Percentiles rank a stretch among this genome's conserved stretches.
Evolutionary conservation across 2,329 filamentous ascomycete species (phyloP).

Genomic region (Xylariales sp.): DNA sequence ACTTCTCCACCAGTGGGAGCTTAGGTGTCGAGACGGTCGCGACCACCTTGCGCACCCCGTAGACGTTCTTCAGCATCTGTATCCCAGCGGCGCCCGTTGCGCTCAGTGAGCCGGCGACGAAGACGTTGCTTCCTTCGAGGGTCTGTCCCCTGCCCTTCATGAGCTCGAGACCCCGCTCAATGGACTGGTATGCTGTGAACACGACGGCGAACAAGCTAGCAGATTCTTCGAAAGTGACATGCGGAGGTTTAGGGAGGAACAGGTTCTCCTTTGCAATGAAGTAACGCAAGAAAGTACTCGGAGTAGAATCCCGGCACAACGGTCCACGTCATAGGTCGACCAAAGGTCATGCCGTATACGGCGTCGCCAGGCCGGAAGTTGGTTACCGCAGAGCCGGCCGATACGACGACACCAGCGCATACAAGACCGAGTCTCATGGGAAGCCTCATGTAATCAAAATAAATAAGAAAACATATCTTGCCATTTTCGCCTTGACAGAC

Average conservation of each 20-base stretch:
- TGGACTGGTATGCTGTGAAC: conserved; percentile 39
- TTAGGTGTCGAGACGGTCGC: conserved; percentile 50
- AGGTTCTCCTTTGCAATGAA: conserved; percentile 29
- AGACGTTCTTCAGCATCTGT: conserved; percentile 47
- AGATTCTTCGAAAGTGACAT: conserved; percentile 28
- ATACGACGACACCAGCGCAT: conserved; percentile 26
- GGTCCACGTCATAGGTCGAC: conserved; percentile 31
- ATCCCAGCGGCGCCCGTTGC: conserved; percentile 40
- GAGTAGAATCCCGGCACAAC: conserved; percentile 29
- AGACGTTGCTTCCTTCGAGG: conserved; percentile 47
- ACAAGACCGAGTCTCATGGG: conserved; percentile 22
- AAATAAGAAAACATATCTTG: conserved; percentile 5
- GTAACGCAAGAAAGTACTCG: conserved; percentile 39
- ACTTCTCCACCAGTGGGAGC: conserved; percentile 36
- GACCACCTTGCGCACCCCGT: conserved; percentile 41
- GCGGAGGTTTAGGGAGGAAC: conserved; percentile 27
- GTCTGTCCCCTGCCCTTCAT: conserved; percentile 25
- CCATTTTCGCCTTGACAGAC: not conserved
- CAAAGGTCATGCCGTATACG: conserved; percentile 34
- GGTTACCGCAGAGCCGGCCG: conserved; percentile 24
- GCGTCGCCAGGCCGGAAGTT: conserved; percentile 28
- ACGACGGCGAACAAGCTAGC: conserved; percentile 31
- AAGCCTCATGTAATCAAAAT: conserved; percentile 18
- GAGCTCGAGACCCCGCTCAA: conserved; percentile 34
- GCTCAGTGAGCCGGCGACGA: conserved; percentile 45